phyloP scores from a whole-genome alignment of 1,284 basidiomycete species.

The Lignosus rhinocerotis region DNA sequence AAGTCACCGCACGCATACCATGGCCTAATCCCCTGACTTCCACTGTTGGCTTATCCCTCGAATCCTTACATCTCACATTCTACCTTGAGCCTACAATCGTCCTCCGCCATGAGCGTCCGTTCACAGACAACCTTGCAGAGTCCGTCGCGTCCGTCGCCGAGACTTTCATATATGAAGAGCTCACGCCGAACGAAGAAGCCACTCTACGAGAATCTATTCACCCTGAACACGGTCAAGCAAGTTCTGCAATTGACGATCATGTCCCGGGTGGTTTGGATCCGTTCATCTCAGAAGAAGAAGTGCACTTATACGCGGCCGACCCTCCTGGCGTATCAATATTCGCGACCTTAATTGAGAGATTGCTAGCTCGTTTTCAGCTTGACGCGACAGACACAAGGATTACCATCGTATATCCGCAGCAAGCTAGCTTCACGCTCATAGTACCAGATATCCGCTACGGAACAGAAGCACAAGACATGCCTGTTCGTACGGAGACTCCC shows the following conservation, averaged over 20 bases:
- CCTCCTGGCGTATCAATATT: slow-evolving; percentile 81
- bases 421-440: slow-evolving; percentile 60
- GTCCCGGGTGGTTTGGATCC: slow-evolving; percentile 71
- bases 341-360: slow-evolving; percentile 79
- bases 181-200: slow-evolving; percentile 71
- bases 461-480: slow-evolving; percentile 36
- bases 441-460: slow-evolving; percentile 61
- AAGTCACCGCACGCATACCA: slow-evolving; percentile 75
- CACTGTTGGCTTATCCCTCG: slow-evolving; percentile 66
- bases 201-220: slow-evolving; percentile 72
- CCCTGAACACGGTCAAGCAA: slow-evolving; percentile 37
- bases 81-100: slow-evolving; percentile 41
- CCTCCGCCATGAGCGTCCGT: slow-evolving; percentile 16
- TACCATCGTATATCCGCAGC: slow-evolving; percentile 61
- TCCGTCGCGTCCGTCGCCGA: slow-evolving; percentile 83
- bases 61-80: slow-evolving; percentile 63
- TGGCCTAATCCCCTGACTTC: slow-evolving; percentile 77
- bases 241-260: slow-evolving; percentile 27
- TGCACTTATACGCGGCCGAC: slow-evolving; percentile 47
- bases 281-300: slow-evolving; percentile 45
- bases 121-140: slow-evolving; percentile 57
- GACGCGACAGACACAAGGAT: slow-evolving; percentile 70
- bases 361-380: slow-evolving; percentile 82
- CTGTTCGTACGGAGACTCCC: not conserved
- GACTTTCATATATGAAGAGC: slow-evolving; percentile 82